Conservation (phyloP, 306 rosid genomes). For the Quercus parvula region DNA sequence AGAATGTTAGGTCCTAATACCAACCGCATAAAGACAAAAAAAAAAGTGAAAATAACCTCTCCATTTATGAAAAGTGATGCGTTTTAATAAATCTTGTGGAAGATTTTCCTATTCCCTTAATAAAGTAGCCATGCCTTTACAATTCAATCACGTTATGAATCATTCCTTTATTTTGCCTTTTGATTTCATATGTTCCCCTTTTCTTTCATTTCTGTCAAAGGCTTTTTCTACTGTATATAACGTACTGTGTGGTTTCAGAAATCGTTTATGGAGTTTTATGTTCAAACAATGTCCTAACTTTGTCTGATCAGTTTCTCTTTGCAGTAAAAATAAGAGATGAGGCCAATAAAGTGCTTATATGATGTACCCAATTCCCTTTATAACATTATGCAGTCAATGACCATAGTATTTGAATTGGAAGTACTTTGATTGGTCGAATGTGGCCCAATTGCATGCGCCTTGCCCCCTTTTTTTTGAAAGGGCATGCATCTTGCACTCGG, state of each 20-base stretch:
- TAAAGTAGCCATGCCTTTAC: slow-evolving; percentile 29
- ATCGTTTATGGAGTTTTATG: background rate
- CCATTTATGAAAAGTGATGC: slow-evolving; percentile 9
- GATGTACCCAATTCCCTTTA: background rate
- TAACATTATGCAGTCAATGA: background rate
- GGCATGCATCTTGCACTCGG: too few relatives aligned
- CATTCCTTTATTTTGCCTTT: slow-evolving; percentile 18
- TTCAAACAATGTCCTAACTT: background rate
- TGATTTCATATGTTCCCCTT: background rate
- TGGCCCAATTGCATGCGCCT: too few relatives aligned
- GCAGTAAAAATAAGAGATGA: background rate
- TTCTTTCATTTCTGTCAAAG: too few relatives aligned
- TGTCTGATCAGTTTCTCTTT: background rate
- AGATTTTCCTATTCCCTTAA: background rate
- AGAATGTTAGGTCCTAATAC: slow-evolving; percentile 10
- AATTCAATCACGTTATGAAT: slow-evolving; percentile 42
- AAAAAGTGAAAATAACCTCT: slow-evolving; percentile 15
- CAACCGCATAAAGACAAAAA: background rate
- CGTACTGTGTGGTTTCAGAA: too few relatives aligned
- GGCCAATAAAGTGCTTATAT: background rate
- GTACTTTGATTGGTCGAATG: too few relatives aligned
- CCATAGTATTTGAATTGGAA: too few relatives aligned
- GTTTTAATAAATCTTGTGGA: background rate
- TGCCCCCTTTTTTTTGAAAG: too few relatives aligned
- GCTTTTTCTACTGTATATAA: background rate